phyloP scores from a whole-genome alignment of 805 yeast genomes.

The Diddensiella santjacobensis region DNA sequence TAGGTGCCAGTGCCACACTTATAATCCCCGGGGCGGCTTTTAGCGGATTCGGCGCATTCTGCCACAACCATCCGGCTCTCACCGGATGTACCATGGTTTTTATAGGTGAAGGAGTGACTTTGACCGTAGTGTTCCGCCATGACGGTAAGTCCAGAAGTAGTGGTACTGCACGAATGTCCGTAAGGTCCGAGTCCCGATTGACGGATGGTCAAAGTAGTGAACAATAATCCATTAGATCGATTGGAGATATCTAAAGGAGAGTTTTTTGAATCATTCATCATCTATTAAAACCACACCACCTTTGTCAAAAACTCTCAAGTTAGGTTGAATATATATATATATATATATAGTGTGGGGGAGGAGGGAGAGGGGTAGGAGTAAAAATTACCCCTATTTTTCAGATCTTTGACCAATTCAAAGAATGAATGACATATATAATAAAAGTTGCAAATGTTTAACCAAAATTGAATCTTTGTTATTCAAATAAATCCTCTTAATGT shows the following conservation, averaged over 20 bases:
- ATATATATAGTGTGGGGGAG: too few relatives aligned
- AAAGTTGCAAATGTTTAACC: too few relatives aligned
- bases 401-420: too few relatives aligned
- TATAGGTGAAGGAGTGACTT: not conserved
- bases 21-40: not conserved
- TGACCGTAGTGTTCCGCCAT: not conserved
- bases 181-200: not conserved
- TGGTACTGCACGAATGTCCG: not conserved
- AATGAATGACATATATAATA: too few relatives aligned
- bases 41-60: not conserved
- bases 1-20: not conserved
- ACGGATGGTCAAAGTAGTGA: slow-evolving; percentile 3
- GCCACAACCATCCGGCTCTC: not conserved
- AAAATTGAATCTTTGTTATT: too few relatives aligned
- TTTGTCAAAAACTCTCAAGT: too few relatives aligned
- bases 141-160: not conserved
- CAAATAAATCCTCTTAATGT: too few relatives aligned
- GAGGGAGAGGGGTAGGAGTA: too few relatives aligned
- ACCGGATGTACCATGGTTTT: not conserved
- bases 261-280: not conserved
- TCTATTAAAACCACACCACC: too few relatives aligned
- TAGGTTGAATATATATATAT: too few relatives aligned
- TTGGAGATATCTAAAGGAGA: slow-evolving; percentile 12
- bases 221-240: slow-evolving; percentile 15
- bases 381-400: too few relatives aligned